Percentiles rank a stretch among this genome's conserved stretches.
phyloP scores from a whole-genome alignment of 768 basidiomycete genomes.

The Leccinum incarnatum region DNA sequence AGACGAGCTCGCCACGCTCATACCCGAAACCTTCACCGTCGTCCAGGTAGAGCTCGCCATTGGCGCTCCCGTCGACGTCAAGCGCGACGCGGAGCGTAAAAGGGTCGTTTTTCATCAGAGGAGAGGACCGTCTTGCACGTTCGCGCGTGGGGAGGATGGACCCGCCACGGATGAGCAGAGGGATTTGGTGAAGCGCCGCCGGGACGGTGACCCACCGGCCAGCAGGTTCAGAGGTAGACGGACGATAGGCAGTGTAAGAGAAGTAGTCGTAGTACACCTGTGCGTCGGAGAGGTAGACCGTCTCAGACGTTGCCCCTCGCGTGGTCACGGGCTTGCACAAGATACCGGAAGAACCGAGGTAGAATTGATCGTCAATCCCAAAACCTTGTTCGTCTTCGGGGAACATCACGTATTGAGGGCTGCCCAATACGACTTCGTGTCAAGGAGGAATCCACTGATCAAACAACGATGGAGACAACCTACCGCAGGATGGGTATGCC shows the following conservation, averaged over 20 bases:
- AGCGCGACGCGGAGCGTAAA: slow-evolving; percentile 88
- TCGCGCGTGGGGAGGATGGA: slow-evolving; percentile 87
- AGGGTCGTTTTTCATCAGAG: slow-evolving; percentile 87
- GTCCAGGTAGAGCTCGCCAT: slow-evolving; percentile 91
- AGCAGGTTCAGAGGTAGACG: slow-evolving; percentile 40
- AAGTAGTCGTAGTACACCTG: slow-evolving; percentile 97
- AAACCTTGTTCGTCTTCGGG: slow-evolving; percentile 87
- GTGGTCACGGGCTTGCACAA: slow-evolving; percentile 88
- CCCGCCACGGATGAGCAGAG: slow-evolving; percentile 86
- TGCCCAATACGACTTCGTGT: slow-evolving; percentile 28
- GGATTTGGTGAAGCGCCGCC: slow-evolving; percentile 76
- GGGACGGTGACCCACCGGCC: slow-evolving; percentile 73
- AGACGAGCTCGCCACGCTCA: slow-evolving; percentile 74
- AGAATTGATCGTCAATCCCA: slow-evolving; percentile 91
- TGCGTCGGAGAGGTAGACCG: slow-evolving; percentile 84
- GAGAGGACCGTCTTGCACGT: slow-evolving; percentile 80
- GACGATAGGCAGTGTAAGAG: slow-evolving; percentile 63
- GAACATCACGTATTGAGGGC: slow-evolving; percentile 95
- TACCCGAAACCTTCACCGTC: slow-evolving; percentile 86
- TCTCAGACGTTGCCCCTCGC: slow-evolving; percentile 63
- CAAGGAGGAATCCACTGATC: not conserved
- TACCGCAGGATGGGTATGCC: slow-evolving; percentile 85
- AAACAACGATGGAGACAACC: slow-evolving; percentile 14
- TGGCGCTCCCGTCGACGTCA: slow-evolving; percentile 53
- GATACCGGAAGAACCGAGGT: slow-evolving; percentile 82